Evolutionary conservation across 2,329 filamentous ascomycete species (phyloP), one percentile per base, ranked within the genome.

Genomic region (Setomelanomma holmii): DNA sequence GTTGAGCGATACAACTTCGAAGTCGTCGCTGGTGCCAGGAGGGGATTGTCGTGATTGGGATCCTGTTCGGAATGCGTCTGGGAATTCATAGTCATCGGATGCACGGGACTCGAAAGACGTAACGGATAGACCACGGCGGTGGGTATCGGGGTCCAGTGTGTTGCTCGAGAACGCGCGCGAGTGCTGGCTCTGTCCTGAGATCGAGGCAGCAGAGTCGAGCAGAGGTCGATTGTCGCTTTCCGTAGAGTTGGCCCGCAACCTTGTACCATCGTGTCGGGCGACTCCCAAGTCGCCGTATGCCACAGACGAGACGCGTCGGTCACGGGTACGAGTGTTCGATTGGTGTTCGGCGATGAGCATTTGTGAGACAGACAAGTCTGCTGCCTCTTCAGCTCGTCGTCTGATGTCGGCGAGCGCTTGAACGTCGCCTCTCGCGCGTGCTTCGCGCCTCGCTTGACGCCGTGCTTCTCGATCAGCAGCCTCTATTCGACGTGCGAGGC

Each of bases 241-340:
- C 16, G 80, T 82, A 56, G 88, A 92, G 66, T 87, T 89, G 30
- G 88, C 88, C 23, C 90, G 83, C 22, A 95, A 75, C 40, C 90
- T 80, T 1, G 89, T 90, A 43, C 90, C 90, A 63, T 95, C 90
- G 64, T 90, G 89, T 39, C 88, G 81, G 0, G 89, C 89, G 12
- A 93, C 84, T 27, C 90, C 90, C 4, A 95, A 74, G 36, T 90
- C 88, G 8, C 84, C 88, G 63, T 95, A 95, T 38, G 86, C 86
- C 16, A 95, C 90, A 49, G 86, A 88, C 39, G 88, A 90, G 3
- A 91, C 86, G 14, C 88, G 82, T 21, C 88, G 82, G 50, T 89
- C 84, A 16, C 89, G 82, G 55, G 80, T 80, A 12, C 82, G 80
- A 65, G 86, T 75, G 21, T 56, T 52, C 2, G 55, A 27, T 11